Conservation (phyloP, 352 stramenopile species). For the Halophytophthora polymorphica region DNA sequence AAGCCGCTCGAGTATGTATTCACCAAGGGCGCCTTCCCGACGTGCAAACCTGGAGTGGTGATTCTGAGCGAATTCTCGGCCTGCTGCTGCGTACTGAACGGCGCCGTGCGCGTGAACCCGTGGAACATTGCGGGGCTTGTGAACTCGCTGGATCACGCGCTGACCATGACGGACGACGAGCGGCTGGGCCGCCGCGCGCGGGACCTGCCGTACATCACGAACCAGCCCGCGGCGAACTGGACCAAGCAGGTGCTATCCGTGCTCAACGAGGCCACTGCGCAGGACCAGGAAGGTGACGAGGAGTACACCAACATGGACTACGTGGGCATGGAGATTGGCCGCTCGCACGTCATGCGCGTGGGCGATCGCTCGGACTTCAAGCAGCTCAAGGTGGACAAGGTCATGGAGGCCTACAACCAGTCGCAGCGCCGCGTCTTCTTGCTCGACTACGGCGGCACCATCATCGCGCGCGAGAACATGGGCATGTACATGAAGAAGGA, state of each 20-base stretch:
- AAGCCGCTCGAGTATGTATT: conserved; percentile 96
- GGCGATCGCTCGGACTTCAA: conserved; percentile 77
- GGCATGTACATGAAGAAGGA: conserved; percentile 97
- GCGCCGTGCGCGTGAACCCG: conserved; percentile 95
- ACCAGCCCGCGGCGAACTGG: conserved; percentile 91
- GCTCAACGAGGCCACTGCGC: conserved; percentile 73
- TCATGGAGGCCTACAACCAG: conserved; percentile 85
- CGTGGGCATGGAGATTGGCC: conserved; percentile 80
- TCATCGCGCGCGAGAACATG: conserved; percentile 89
- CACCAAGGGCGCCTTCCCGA: conserved; percentile 57
- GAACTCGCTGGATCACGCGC: conserved; percentile 90
- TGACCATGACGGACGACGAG: conserved; percentile 92
- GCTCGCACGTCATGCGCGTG: conserved; percentile 67
- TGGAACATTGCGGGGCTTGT: conserved; percentile 95
- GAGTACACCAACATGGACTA: conserved; percentile 87
- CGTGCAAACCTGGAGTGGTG: conserved; percentile 89
- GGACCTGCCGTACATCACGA: conserved; percentile 96
- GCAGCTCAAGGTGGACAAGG: conserved; percentile 73
- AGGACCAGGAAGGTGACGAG: conserved; percentile 63
- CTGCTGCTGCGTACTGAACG: conserved; percentile 95
- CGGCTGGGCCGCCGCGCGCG: conserved; percentile 86
- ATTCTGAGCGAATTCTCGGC: conserved; percentile 97
- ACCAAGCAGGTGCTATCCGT: conserved; percentile 94
- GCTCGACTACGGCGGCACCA: conserved; percentile 97
- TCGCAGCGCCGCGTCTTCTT: conserved; percentile 92